These are phyloP conservation scores for Theileria annulata DNA, from an alignment of 169 alveolate genomes.

Conservation along the genomic window DNA sequence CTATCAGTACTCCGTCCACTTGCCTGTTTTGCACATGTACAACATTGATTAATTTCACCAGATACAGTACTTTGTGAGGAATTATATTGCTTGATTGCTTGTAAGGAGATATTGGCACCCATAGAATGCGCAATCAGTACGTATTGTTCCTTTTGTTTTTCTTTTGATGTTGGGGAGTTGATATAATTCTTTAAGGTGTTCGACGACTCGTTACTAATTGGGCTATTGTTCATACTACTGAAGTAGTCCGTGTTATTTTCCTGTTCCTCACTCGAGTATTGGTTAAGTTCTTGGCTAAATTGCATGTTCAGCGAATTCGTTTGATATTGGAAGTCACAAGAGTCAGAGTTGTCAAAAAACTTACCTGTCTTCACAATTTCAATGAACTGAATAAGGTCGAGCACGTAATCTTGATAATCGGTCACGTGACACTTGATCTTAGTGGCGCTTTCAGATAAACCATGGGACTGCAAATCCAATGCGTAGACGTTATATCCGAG, in stretches of 20 bases:
- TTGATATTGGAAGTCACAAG: not conserved
- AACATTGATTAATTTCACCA: not conserved
- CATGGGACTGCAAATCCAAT: slow-evolving; percentile 70
- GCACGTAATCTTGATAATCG: slow-evolving; percentile 52
- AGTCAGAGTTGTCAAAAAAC: slow-evolving; percentile 25
- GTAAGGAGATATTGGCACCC: slow-evolving; percentile 72
- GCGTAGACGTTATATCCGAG: slow-evolving; percentile 68
- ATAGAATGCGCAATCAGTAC: slow-evolving; percentile 64
- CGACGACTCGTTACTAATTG: not conserved
- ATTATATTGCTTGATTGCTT: slow-evolving; percentile 35
- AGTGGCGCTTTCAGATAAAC: slow-evolving; percentile 65
- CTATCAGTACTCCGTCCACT: slow-evolving; percentile 14
- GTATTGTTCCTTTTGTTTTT: slow-evolving; percentile 38
- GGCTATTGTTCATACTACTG: not conserved
- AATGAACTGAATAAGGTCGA: slow-evolving; percentile 68
- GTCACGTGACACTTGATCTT: slow-evolving; percentile 27
- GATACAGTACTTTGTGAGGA: not conserved
- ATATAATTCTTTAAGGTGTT: not conserved
- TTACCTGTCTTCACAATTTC: slow-evolving; percentile 48
- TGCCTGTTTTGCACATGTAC: not conserved
- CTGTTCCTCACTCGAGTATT: not conserved
- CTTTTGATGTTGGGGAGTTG: not conserved
- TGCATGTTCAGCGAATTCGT: not conserved
- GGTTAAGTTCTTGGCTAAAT: not conserved
- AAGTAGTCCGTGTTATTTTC: not conserved